Percentiles rank a stretch among this genome's conserved stretches.
Evolutionary conservation across 2,329 filamentous ascomycete species (phyloP).

Genomic region (Aaosphaeria pasadenensis): DNA sequence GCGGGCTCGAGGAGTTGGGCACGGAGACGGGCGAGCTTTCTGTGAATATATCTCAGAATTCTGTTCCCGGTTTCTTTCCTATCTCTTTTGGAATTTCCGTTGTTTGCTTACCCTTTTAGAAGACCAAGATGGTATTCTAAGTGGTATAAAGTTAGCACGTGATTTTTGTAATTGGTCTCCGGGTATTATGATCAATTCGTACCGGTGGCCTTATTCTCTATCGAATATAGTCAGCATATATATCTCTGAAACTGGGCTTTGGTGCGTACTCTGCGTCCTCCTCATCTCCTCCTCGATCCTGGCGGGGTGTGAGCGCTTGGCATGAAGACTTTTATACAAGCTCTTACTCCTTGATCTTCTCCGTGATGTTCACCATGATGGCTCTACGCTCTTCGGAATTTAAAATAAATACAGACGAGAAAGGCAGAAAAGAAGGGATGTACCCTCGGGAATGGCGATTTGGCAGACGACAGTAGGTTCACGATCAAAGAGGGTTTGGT

Average conservation of each 20-base stretch:
- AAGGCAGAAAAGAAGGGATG: no score
- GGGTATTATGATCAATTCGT: constrained; percentile 35
- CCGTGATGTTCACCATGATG: constrained; percentile 97
- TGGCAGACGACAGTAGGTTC: no score
- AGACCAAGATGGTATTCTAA: constrained; percentile 97
- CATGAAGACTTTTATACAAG: constrained; percentile 20
- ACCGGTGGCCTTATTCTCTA: constrained; percentile 99
- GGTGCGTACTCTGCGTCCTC: constrained; percentile 83
- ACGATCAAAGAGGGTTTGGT: no score
- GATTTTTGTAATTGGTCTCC: constrained; percentile 10
- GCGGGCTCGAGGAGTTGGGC: constrained; percentile 91
- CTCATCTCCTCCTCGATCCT: constrained; percentile 99
- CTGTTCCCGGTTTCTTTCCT: neutral
- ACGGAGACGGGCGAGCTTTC: constrained; percentile 91
- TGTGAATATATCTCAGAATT: constrained; percentile 34
- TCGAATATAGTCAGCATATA: constrained; percentile 25
- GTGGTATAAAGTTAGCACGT: constrained; percentile 33
- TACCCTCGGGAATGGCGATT: no score
- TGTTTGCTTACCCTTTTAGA: constrained; percentile 72
- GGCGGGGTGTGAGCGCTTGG: constrained; percentile 30
- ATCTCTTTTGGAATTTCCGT: neutral
- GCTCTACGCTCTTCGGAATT: constrained; percentile 4
- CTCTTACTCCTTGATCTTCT: constrained; percentile 97
- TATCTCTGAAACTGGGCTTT: constrained; percentile 9
- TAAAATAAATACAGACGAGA: no score